Conservation (phyloP, 257 asterid species). For the Solanum chaucha region DNA sequence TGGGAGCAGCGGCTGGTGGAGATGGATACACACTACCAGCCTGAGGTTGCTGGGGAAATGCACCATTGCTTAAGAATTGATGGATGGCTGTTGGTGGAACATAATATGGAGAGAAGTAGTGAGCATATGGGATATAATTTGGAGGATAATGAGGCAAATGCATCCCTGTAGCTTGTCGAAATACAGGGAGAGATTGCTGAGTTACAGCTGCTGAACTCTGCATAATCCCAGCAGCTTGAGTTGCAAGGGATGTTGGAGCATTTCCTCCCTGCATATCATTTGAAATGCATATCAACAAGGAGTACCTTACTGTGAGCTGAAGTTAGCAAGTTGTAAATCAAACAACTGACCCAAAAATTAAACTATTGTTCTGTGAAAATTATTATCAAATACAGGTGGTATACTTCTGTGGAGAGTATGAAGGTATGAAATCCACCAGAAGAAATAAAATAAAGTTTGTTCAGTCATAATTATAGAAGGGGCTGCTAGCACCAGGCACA, state of each 20-base stretch:
- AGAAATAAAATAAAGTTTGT: neutral
- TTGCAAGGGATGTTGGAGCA: conserved; percentile 64
- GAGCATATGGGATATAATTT: conserved; percentile 66
- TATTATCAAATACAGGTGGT: neutral
- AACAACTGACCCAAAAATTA: neutral
- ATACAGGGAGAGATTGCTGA: conserved; percentile 62
- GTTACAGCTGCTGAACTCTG: conserved; percentile 51
- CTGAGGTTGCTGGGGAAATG: conserved; percentile 84
- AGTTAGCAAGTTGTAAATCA: neutral
- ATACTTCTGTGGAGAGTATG: neutral
- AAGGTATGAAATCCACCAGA: neutral
- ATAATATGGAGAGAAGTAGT: conserved; percentile 67
- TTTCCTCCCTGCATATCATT: conserved; percentile 67
- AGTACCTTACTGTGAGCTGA: neutral
- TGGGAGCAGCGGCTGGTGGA: conserved; percentile 57
- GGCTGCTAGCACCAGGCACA: neutral
- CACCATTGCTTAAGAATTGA: conserved; percentile 66
- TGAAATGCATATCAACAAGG: conserved; percentile 9
- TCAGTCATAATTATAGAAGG: neutral
- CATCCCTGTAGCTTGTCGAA: conserved; percentile 77
- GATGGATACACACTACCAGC: conserved; percentile 57
- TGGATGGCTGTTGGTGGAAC: conserved; percentile 67
- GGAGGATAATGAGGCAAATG: conserved; percentile 82
- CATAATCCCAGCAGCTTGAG: conserved; percentile 72
- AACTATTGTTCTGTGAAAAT: neutral